phyloP scores from a whole-genome alignment of 352 stramenopile genomes.

The Phytophthora ohioensis region DNA sequence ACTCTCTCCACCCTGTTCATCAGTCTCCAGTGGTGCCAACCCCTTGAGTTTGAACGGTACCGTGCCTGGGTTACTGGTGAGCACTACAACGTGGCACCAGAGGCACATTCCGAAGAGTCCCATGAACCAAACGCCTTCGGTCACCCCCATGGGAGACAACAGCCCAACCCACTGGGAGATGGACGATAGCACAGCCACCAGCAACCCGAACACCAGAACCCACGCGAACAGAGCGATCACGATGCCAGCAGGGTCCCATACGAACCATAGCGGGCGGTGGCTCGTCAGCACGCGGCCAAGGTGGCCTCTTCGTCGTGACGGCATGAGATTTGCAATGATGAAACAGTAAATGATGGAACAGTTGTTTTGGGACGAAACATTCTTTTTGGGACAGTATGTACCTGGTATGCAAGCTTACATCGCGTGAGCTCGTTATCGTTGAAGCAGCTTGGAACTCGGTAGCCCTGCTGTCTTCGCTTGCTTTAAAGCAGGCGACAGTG shows the following conservation, averaged over 20 bases:
- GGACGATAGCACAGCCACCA: conserved; percentile 56
- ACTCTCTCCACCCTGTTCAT: conserved; percentile 10
- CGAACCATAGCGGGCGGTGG: conserved; percentile 51
- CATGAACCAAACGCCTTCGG: conserved; percentile 57
- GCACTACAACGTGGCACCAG: conserved; percentile 73
- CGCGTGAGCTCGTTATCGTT: conserved; percentile 3
- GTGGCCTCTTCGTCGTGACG: conserved; percentile 4
- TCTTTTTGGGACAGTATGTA: conserved; percentile 9
- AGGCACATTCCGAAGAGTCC: conserved; percentile 76
- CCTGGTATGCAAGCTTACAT: not conserved
- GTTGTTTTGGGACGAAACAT: not conserved
- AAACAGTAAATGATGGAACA: not conserved
- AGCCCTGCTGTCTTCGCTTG: no score
- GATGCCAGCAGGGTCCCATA: conserved; percentile 72
- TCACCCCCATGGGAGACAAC: conserved; percentile 53
- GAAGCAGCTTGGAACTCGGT: not conserved
- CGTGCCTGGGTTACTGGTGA: conserved; percentile 82
- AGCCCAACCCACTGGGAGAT: conserved; percentile 69
- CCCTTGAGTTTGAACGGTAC: conserved; percentile 58
- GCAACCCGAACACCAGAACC: conserved; percentile 52
- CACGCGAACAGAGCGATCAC: conserved; percentile 73
- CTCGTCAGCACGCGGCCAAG: not conserved
- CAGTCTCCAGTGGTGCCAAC: conserved; percentile 2
- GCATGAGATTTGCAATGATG: conserved; percentile 26
- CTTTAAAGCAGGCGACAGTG: no score